phyloP scores from a whole-genome alignment of 1,284 basidiomycete genomes.

The Austroboletus novae-zelandiae region DNA sequence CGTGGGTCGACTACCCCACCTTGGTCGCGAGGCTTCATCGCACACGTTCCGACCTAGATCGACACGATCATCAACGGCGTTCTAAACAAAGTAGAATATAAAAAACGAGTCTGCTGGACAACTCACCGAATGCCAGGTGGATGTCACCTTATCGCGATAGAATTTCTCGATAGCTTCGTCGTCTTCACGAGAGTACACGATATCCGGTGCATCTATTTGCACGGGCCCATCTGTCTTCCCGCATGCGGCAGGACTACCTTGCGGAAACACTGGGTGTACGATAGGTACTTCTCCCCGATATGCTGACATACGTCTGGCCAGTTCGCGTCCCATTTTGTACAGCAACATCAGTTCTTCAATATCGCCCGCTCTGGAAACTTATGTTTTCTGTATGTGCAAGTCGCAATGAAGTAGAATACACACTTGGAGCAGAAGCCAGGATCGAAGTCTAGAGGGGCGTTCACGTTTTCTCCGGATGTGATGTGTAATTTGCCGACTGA shows the following conservation, averaged over 20 bases:
- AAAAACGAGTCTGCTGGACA: too few relatives aligned
- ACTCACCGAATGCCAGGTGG: conserved; percentile 48
- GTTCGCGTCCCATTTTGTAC: conserved; percentile 20
- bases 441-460: conserved; percentile 6
- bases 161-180: conserved; percentile 50
- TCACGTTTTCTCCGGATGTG: conserved; percentile 21
- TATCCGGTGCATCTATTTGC: conserved; percentile 41
- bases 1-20: conserved; percentile 31
- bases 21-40: conserved; percentile 28
- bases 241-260: conserved; percentile 43
- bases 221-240: conserved; percentile 36
- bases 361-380: background rate
- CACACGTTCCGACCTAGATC: conserved; percentile 29
- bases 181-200: conserved; percentile 58
- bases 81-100: too few relatives aligned
- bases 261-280: conserved; percentile 50
- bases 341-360: background rate
- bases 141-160: conserved; percentile 21
- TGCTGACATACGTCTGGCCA: conserved; percentile 48
- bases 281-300: conserved; percentile 52
- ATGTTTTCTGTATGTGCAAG: background rate
- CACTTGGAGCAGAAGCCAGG: background rate
- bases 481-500: conserved; percentile 31
- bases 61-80: too few relatives aligned
- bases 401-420: background rate